phyloP scores from a whole-genome alignment of 2,329 filamentous ascomycete genomes.

The Fusarium sp. region DNA sequence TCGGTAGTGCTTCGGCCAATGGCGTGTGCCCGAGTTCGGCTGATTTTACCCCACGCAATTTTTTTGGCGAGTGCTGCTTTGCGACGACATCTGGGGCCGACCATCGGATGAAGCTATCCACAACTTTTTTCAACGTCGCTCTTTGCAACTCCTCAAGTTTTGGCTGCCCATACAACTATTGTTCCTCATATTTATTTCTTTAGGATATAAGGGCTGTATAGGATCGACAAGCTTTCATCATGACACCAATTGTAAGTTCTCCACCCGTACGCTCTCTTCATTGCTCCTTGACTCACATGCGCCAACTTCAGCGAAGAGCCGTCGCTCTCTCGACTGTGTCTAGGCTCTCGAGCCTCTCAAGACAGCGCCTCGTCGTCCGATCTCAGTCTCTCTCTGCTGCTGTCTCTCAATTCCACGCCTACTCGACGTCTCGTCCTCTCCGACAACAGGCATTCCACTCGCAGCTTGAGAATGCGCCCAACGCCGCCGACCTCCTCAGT shows the following conservation, averaged over 20 bases:
- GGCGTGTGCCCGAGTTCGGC: not conserved
- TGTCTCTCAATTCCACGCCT: conserved; percentile 7
- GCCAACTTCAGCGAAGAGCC: not conserved
- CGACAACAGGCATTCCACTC: conserved; percentile 71
- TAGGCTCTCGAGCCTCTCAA: not conserved
- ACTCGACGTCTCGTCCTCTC: conserved; percentile 22
- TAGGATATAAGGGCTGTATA: not conserved
- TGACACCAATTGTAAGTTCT: not conserved
- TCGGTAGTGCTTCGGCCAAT: not conserved
- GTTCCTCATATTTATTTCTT: not conserved
- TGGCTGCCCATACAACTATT: not conserved
- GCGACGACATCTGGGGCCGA: not conserved
- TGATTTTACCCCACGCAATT: not conserved
- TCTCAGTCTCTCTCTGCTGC: not conserved
- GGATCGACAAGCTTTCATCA: not conserved
- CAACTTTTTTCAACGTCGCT: not conserved
- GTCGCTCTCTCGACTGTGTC: not conserved
- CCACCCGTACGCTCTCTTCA: not conserved
- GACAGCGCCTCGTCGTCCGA: not conserved
- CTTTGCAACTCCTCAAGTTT: not conserved
- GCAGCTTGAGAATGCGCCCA: conserved; percentile 66
- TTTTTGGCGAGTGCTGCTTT: not conserved
- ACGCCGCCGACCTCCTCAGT: conserved; percentile 66
- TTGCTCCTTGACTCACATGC: not conserved
- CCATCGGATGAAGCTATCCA: conserved; percentile 8